These are phyloP conservation scores for Globisporangium sylvaticum DNA, from an alignment of 352 stramenopile genomes.

Conservation along the genomic window DNA sequence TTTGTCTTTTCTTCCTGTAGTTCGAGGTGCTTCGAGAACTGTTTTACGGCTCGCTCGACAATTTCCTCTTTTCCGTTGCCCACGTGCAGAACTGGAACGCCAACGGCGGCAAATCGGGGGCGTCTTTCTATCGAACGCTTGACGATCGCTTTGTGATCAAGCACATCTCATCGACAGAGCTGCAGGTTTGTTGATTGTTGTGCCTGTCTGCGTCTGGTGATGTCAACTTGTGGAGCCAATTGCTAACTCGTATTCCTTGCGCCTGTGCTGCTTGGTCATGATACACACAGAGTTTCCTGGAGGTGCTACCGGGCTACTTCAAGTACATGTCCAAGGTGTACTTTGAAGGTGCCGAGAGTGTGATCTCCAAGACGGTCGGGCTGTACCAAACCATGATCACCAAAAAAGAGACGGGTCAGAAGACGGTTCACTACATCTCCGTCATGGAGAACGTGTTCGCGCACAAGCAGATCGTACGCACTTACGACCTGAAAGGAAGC, in stretches of 20 bases:
- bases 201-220: background rate
- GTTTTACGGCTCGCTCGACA: constrained; percentile 60
- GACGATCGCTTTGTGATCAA: constrained; percentile 98
- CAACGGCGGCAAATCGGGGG: constrained; percentile 96
- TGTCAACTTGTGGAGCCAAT: background rate
- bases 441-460: constrained; percentile 98
- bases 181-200: constrained; percentile 82
- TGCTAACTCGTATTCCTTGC: background rate
- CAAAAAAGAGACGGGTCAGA: constrained; percentile 89
- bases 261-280: background rate
- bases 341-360: constrained; percentile 91
- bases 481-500: constrained; percentile 99
- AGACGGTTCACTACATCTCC: constrained; percentile 89
- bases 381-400: constrained; percentile 97
- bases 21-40: constrained; percentile 93
- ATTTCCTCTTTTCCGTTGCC: constrained; percentile 82
- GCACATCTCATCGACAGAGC: constrained; percentile 96
- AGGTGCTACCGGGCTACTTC: constrained; percentile 91
- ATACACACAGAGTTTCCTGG: constrained; percentile 66
- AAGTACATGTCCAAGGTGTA: constrained; percentile 97
- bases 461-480: constrained; percentile 89
- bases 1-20: too few species aligned
- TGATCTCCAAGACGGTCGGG: constrained; percentile 96
- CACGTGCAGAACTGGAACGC: constrained; percentile 88
- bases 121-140: constrained; percentile 93